Conservation (phyloP, 2,329 filamentous ascomycete species). For the Nannizziopsis barbatae region DNA sequence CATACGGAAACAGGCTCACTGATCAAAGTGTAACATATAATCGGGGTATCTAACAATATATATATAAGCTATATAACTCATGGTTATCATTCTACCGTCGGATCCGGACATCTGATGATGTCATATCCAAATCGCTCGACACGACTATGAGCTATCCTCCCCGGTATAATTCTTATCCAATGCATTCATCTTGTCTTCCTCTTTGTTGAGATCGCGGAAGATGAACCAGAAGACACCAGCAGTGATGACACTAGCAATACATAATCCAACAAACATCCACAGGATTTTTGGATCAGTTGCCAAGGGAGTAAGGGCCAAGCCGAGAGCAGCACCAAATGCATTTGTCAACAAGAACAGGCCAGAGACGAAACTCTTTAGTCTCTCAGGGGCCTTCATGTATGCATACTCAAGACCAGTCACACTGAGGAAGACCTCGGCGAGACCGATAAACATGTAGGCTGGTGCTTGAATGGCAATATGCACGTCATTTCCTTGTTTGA, state of each 20-base stretch:
- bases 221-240: constrained; percentile 44
- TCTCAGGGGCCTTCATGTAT: constrained; percentile 59
- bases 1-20: too few species aligned
- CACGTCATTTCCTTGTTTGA: constrained; percentile 28
- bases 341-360: constrained; percentile 47
- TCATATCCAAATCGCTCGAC: too few species aligned
- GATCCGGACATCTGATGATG: too few species aligned
- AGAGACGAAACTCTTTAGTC: constrained; percentile 53
- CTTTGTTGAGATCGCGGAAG: constrained; percentile 39
- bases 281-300: constrained; percentile 53
- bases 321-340: constrained; percentile 48
- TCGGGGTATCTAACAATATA: too few species aligned
- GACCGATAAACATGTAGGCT: constrained; percentile 35
- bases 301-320: constrained; percentile 49
- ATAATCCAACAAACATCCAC: constrained; percentile 55
- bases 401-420: constrained; percentile 61
- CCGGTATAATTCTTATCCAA: constrained; percentile 31
- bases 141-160: constrained; percentile 1
- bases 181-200: constrained; percentile 42
- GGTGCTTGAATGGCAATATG: constrained; percentile 37
- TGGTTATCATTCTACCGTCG: too few species aligned
- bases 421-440: constrained; percentile 49
- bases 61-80: too few species aligned
- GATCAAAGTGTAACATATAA: not conserved
- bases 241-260: constrained; percentile 37